A percentile compares a stretch with the other conserved stretches of the same genome.
These are phyloP conservation scores for Luvunga scandens DNA, from an alignment of 345 rosid genomes.

Conservation along the genomic window DNA sequence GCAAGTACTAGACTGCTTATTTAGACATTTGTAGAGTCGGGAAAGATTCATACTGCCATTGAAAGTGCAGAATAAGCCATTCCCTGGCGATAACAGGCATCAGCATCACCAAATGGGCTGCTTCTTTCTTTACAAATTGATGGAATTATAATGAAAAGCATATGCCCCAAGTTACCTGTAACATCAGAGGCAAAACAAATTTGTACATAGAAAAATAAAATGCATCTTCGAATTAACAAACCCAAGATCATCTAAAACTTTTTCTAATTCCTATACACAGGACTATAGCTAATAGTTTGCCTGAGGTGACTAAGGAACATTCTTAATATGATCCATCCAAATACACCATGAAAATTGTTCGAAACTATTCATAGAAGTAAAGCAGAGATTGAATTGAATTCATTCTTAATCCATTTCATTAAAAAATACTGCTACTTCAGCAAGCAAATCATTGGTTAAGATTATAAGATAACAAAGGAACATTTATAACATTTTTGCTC, in stretches of 20 bases:
- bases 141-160: slow-evolving; percentile 36
- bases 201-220: background rate
- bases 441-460: background rate
- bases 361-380: background rate
- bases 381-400: background rate
- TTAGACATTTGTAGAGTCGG: background rate
- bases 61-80: slow-evolving; percentile 37
- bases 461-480: background rate
- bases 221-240: background rate
- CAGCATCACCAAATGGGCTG: slow-evolving; percentile 33
- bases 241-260: background rate
- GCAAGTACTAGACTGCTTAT: background rate
- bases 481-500: background rate
- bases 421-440: background rate
- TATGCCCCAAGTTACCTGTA: slow-evolving; percentile 34
- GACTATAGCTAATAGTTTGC: background rate
- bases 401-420: background rate
- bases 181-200: background rate
- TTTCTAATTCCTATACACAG: background rate
- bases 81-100: slow-evolving; percentile 22
- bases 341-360: background rate
- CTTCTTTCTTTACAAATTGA: slow-evolving; percentile 25
- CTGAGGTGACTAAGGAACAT: background rate
- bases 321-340: background rate
- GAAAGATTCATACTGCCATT: slow-evolving; percentile 31